A percentile compares a stretch with the other conserved stretches of the same genome.
Evolutionary conservation across 2,329 filamentous ascomycete species (phyloP).

Genomic region (Diaporthe citri): DNA sequence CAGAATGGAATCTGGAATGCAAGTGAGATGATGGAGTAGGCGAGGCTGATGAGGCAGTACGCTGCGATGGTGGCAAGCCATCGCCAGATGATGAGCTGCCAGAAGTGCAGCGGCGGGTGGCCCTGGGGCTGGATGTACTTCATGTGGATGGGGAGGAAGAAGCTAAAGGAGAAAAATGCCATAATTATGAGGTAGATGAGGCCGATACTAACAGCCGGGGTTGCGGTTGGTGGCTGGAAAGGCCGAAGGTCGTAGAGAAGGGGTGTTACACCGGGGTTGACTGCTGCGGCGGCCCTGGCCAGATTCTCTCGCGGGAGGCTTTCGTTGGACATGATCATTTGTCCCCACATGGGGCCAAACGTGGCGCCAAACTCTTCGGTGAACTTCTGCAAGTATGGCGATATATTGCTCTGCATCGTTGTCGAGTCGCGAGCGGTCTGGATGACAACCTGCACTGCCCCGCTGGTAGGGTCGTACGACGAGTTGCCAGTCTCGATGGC

Average conservation of each 20-base stretch:
- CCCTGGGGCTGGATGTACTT: slow-evolving; percentile 66
- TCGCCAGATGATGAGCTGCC: slow-evolving; percentile 70
- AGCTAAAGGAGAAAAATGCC: slow-evolving; percentile 75
- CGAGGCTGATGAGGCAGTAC: slow-evolving; percentile 73
- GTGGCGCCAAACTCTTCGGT: slow-evolving; percentile 57
- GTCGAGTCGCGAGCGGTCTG: slow-evolving; percentile 68
- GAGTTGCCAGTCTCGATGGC: slow-evolving; percentile 67
- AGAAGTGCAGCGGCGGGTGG: slow-evolving; percentile 69
- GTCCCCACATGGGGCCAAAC: slow-evolving; percentile 62
- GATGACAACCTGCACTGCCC: slow-evolving; percentile 68
- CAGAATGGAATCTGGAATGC: slow-evolving; percentile 74
- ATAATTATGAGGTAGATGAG: slow-evolving; percentile 77
- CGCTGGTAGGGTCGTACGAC: slow-evolving; percentile 71
- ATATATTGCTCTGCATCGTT: slow-evolving; percentile 65
- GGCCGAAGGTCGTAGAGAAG: slow-evolving; percentile 66
- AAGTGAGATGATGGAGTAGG: slow-evolving; percentile 73
- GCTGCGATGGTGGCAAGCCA: slow-evolving; percentile 66
- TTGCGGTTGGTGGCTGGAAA: slow-evolving; percentile 66
- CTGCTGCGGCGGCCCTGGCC: slow-evolving; percentile 45
- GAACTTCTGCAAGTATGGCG: slow-evolving; percentile 63
- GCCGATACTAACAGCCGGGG: slow-evolving; percentile 71
- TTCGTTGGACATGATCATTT: slow-evolving; percentile 55
- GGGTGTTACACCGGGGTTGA: slow-evolving; percentile 50
- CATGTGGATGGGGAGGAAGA: slow-evolving; percentile 74
- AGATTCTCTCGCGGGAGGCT: slow-evolving; percentile 49